Percentiles rank a stretch among this genome's conserved stretches.
phyloP scores from a whole-genome alignment of 164 flowering plant genomes.

The Piper longum region DNA sequence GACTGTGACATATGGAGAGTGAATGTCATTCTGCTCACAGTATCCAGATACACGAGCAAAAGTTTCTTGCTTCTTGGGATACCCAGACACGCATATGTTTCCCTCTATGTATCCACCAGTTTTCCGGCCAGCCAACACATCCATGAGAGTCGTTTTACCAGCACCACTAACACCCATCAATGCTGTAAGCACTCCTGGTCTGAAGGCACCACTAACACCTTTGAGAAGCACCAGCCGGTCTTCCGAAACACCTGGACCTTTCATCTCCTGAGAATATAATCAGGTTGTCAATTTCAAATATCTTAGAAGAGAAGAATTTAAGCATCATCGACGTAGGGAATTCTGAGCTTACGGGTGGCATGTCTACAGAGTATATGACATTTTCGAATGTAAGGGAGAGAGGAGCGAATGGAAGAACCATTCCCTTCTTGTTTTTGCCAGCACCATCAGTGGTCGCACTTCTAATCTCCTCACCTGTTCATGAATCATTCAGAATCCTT shows the following conservation, averaged over 20 bases:
- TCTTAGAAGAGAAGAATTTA: background rate
- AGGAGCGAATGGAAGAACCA: conserved; percentile 51
- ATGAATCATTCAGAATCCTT: background rate
- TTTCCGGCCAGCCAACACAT: conserved; percentile 42
- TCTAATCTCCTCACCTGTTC: conserved; percentile 1
- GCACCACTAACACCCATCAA: conserved; percentile 57
- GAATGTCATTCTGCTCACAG: conserved; percentile 47
- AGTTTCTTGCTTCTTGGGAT: conserved; percentile 41
- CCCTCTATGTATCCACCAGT: conserved; percentile 42
- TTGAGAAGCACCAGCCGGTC: conserved; percentile 29
- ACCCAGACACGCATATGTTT: conserved; percentile 31
- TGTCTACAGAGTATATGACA: conserved; percentile 38
- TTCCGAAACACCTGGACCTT: conserved; percentile 24
- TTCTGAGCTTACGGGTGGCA: conserved; percentile 31
- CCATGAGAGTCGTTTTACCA: conserved; percentile 49
- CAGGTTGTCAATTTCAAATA: background rate
- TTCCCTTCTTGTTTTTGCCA: conserved; percentile 7
- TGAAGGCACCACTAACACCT: conserved; percentile 40
- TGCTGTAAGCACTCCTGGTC: conserved; percentile 50
- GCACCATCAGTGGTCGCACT: conserved; percentile 8
- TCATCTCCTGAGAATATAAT: conserved; percentile 38
- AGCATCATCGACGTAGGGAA: background rate
- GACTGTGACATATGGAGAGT: conserved; percentile 44
- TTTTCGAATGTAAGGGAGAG: conserved; percentile 34
- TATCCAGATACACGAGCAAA: conserved; percentile 44